Conservation (phyloP, 768 basidiomycete genomes). For the Lactifluus subvellereus region DNA sequence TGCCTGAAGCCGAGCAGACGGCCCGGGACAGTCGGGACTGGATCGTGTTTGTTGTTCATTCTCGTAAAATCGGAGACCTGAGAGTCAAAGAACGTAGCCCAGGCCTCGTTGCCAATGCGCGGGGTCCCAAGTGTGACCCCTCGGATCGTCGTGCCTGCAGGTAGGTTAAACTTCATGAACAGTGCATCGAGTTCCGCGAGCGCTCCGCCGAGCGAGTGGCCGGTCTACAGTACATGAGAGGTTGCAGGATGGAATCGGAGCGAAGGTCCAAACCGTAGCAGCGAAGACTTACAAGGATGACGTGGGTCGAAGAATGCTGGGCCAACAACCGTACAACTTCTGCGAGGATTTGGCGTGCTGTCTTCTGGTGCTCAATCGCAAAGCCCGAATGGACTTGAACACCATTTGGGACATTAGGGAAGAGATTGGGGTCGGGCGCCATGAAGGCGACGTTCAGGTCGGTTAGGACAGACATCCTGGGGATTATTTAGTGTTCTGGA, state of each 20-base stretch:
- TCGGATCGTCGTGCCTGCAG: conserved; percentile 8
- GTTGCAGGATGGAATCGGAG: no score
- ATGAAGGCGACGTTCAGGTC: conserved; percentile 1
- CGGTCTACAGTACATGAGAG: background rate
- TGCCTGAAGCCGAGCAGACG: conserved; percentile 20
- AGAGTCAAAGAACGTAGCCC: conserved; percentile 15
- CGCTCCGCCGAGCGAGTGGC: conserved; percentile 23
- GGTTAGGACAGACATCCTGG: conserved; percentile 15
- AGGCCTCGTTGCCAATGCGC: conserved; percentile 19
- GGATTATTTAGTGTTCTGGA: background rate
- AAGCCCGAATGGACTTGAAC: conserved; percentile 16
- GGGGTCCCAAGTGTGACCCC: conserved; percentile 22
- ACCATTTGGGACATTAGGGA: conserved; percentile 10
- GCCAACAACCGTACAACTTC: conserved; percentile 13
- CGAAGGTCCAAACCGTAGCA: background rate
- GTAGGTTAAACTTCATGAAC: conserved; percentile 20
- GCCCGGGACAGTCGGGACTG: conserved; percentile 18
- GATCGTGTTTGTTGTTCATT: conserved; percentile 18
- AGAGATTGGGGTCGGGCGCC: conserved; percentile 15
- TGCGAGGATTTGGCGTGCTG: conserved; percentile 12
- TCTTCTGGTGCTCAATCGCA: conserved; percentile 17
- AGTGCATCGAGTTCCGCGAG: conserved; percentile 19
- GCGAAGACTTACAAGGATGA: conserved; percentile 11
- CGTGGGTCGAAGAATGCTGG: background rate
- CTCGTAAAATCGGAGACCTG: conserved; percentile 21